Conservation (phyloP, 345 rosid species). For the Citrus hindsii region DNA sequence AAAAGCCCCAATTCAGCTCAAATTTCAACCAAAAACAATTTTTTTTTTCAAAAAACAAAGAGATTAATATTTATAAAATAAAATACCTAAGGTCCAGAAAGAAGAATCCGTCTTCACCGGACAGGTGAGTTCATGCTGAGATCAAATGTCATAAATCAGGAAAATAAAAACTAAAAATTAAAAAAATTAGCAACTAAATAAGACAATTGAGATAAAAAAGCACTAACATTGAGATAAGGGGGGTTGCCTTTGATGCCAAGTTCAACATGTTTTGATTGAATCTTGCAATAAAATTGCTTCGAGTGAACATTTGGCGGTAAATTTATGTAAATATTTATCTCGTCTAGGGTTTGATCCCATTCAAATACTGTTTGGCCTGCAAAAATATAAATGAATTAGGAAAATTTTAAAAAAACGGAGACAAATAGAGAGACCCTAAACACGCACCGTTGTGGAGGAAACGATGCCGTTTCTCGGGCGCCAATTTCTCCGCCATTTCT, state of each 20-base stretch:
- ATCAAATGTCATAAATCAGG: neutral
- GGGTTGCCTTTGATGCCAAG: slow-evolving; percentile 96
- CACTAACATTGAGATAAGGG: slow-evolving; percentile 81
- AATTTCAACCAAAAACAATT: neutral
- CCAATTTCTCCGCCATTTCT: slow-evolving; percentile 59
- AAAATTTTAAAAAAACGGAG: neutral
- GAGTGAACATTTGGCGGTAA: slow-evolving; percentile 66
- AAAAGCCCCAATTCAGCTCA: slow-evolving; percentile 2
- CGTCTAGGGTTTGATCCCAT: slow-evolving; percentile 95
- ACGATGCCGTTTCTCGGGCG: slow-evolving; percentile 59
- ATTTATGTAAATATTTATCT: slow-evolving; percentile 71
- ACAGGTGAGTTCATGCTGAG: slow-evolving; percentile 67
- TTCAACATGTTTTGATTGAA: slow-evolving; percentile 79
- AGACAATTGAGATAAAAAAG: no score
- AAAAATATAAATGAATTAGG: neutral
- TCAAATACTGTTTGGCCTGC: slow-evolving; percentile 78
- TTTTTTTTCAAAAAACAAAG: neutral
- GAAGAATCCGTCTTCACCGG: slow-evolving; percentile 90
- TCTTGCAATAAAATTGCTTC: slow-evolving; percentile 79
- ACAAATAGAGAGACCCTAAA: neutral
- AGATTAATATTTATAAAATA: neutral
- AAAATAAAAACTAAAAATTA: neutral
- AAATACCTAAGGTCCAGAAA: slow-evolving; percentile 82
- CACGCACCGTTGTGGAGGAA: slow-evolving; percentile 46
- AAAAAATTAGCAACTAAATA: neutral